phyloP scores from a whole-genome alignment of 352 stramenopile species.

The Thalassiosira exigua region DNA sequence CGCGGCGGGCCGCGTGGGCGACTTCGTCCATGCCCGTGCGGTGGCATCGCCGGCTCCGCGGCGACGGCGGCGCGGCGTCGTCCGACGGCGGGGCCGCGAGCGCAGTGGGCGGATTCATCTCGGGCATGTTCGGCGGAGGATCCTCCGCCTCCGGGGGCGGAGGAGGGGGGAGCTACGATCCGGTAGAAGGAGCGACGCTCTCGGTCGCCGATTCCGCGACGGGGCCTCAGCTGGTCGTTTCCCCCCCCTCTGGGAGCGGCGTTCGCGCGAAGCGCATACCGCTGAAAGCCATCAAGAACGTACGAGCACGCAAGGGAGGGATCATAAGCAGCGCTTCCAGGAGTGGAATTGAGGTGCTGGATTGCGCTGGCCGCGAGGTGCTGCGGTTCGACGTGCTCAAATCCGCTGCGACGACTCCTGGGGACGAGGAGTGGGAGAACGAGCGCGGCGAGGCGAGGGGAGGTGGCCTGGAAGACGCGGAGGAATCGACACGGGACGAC shows the following conservation, averaged over 20 bases:
- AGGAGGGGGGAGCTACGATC: conserved; percentile 22
- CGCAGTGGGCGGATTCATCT: conserved; percentile 47
- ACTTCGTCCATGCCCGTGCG: conserved; percentile 27
- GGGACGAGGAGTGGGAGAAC: conserved; percentile 5
- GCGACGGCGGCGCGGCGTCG: too few species aligned
- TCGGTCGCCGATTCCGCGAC: conserved; percentile 30
- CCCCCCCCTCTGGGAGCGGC: background rate
- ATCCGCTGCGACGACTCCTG: background rate
- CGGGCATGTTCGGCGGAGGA: conserved; percentile 47
- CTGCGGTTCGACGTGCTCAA: conserved; percentile 25
- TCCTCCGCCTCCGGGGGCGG: conserved; percentile 1
- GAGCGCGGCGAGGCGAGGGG: conserved; percentile 12
- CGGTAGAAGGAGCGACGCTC: conserved; percentile 11
- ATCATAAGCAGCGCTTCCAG: conserved; percentile 4
- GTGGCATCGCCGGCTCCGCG: conserved; percentile 38
- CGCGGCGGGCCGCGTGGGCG: conserved; percentile 53
- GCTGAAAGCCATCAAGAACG: conserved; percentile 35
- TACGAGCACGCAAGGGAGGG: background rate
- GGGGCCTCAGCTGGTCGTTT: conserved; percentile 31
- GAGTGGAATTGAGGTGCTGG: conserved; percentile 22
- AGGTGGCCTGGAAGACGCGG: conserved; percentile 27
- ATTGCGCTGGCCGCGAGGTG: conserved; percentile 20
- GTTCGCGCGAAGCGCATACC: conserved; percentile 35
- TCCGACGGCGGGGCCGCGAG: background rate
- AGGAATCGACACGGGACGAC: conserved; percentile 47